phyloP scores from a whole-genome alignment of 2,329 filamentous ascomycete species.

The Alternaria atra region DNA sequence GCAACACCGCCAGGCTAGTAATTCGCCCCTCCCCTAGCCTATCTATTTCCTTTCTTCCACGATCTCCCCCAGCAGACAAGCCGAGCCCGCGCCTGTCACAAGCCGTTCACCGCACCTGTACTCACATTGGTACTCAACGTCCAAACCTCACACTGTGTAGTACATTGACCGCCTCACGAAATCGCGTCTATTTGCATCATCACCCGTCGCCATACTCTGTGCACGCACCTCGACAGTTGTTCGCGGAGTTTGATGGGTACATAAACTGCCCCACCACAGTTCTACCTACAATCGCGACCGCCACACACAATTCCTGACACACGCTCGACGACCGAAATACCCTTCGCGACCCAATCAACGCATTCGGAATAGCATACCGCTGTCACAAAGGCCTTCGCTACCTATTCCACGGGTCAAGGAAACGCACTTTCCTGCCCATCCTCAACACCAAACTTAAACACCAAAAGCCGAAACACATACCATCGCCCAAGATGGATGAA shows the following conservation, averaged over 20 bases:
- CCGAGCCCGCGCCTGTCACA: constrained; percentile 7
- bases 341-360: background rate
- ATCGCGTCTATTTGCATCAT: background rate
- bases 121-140: constrained; percentile 4
- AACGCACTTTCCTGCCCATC: background rate
- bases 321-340: background rate
- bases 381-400: background rate
- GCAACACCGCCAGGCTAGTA: constrained; percentile 1
- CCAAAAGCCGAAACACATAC: constrained; percentile 5
- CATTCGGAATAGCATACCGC: constrained; percentile 3
- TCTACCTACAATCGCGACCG: constrained; percentile 26
- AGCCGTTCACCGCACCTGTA: constrained; percentile 2
- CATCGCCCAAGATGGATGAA: constrained; percentile 47
- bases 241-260: constrained; percentile 23
- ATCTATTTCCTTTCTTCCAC: background rate
- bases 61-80: constrained; percentile 1
- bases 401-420: background rate
- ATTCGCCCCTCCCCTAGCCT: constrained; percentile 1
- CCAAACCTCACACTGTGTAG: constrained; percentile 12
- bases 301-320: constrained; percentile 14
- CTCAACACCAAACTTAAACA: background rate
- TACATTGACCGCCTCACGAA: background rate
- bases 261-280: constrained; percentile 36
- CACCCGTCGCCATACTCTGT: background rate
- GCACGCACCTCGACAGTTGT: constrained; percentile 1